A percentile compares a stretch with the other conserved stretches of the same genome.
phyloP scores from a whole-genome alignment of 208 protist genomes.

The Balamuthia mandrillaris region DNA sequence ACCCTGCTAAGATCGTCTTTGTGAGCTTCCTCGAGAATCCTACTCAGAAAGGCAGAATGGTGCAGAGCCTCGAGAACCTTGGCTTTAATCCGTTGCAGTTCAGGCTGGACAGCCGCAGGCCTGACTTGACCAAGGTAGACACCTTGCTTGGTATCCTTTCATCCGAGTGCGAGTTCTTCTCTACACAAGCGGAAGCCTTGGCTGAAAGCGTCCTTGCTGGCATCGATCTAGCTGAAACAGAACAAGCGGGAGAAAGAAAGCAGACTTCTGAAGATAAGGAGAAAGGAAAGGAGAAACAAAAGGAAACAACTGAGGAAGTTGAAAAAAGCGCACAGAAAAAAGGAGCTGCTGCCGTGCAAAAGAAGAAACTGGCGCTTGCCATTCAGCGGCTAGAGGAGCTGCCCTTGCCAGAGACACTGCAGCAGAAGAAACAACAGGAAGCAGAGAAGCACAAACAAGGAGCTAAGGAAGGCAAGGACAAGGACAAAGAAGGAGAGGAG shows the following conservation, averaged over 20 bases:
- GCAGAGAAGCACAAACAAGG: background rate
- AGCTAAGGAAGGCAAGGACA: background rate
- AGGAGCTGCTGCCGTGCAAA: too few species aligned
- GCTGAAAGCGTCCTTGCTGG: background rate
- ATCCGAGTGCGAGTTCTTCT: slow-evolving; percentile 30
- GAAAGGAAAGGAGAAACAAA: background rate
- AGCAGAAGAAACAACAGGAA: background rate
- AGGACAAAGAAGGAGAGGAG: too few species aligned
- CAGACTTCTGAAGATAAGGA: background rate
- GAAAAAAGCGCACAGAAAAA: too few species aligned
- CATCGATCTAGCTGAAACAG: background rate
- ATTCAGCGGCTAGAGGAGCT: too few species aligned
- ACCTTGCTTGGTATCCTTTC: slow-evolving; percentile 17
- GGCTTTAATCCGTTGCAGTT: slow-evolving; percentile 20
- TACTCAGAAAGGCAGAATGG: slow-evolving; percentile 11
- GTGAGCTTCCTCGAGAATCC: slow-evolving; percentile 57
- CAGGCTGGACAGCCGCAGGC: slow-evolving; percentile 21
- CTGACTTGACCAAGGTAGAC: slow-evolving; percentile 35
- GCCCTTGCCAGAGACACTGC: too few species aligned
- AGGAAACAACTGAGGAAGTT: too few species aligned
- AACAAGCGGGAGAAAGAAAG: background rate
- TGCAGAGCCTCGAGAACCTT: background rate
- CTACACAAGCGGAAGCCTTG: background rate
- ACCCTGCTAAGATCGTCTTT: slow-evolving; percentile 54
- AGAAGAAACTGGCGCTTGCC: too few species aligned